Evolutionary conservation across 305 asterid species (phyloP).

Genomic region (Andrographis paniculata): DNA sequence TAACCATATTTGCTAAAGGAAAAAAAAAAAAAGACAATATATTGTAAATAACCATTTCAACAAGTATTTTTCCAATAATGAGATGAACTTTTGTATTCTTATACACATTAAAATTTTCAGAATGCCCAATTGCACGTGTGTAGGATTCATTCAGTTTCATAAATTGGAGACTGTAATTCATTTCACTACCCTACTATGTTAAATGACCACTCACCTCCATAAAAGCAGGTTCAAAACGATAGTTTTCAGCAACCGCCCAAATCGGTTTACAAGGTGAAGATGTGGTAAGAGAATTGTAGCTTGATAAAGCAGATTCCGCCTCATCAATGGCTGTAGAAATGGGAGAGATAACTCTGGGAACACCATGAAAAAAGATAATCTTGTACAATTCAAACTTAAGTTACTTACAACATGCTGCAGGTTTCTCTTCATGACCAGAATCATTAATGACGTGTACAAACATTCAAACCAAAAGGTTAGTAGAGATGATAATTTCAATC

Average conservation of each 20-base stretch:
- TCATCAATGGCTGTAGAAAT: slow-evolving; percentile 45
- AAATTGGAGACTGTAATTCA: neutral
- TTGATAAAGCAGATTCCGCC: slow-evolving; percentile 49
- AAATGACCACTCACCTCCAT: no score
- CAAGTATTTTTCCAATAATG: neutral
- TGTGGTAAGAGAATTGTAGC: slow-evolving; percentile 42
- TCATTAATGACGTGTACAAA: slow-evolving; percentile 16
- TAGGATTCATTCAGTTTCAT: no score
- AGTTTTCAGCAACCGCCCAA: slow-evolving; percentile 96
- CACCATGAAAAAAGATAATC: no score
- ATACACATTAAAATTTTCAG: no score
- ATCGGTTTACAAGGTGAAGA: slow-evolving; percentile 31
- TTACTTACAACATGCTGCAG: slow-evolving; percentile 84
- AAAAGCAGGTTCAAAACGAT: slow-evolving; percentile 93
- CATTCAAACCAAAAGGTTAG: slow-evolving; percentile 27
- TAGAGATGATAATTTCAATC: no score
- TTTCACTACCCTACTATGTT: no score
- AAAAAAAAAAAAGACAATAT: slow-evolving; percentile 29
- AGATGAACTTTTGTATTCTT: no score
- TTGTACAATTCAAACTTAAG: neutral
- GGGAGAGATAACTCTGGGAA: no score
- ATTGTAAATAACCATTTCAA: neutral
- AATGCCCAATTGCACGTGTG: no score
- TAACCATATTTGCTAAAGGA: no score
- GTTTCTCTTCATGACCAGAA: slow-evolving; percentile 71